These are phyloP conservation scores for Solanum hybrid DNA, from an alignment of 305 asterid species.

Conservation along the genomic window DNA sequence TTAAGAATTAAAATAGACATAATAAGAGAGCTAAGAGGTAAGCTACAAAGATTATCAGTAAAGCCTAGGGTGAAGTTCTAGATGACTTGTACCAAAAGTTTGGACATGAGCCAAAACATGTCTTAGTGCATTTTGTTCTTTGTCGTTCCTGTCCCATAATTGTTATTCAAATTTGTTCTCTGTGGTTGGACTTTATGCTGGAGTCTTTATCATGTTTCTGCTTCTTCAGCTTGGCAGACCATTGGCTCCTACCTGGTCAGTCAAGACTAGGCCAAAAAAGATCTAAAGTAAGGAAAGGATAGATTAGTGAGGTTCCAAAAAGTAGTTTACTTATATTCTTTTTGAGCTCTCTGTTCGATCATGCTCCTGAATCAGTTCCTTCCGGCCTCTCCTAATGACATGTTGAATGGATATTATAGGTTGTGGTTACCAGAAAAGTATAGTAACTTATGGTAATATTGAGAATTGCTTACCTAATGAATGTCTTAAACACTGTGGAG, in stretches of 20 bases:
- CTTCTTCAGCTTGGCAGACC: not conserved
- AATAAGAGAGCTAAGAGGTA: not conserved
- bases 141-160: not conserved
- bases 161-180: not conserved
- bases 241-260: not conserved
- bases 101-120: not conserved
- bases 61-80: not conserved
- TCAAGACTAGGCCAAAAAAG: not conserved
- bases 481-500: not conserved
- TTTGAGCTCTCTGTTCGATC: not conserved
- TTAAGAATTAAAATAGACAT: not conserved
- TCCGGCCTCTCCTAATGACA: not conserved
- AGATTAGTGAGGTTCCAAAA: not conserved
- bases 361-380: not conserved
- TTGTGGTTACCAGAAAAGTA: not conserved
- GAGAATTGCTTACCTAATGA: not conserved
- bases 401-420: not conserved
- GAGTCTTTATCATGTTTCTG: not conserved
- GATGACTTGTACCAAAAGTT: not conserved
- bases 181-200: not conserved
- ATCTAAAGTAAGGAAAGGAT: not conserved
- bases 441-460: not conserved
- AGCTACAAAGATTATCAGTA: not conserved
- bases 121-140: not conserved
- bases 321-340: not conserved